A percentile compares a stretch with the other conserved stretches of the same genome.
These are phyloP conservation scores for Zygosaccharomyces siamensis DNA, from an alignment of 805 yeast species.

Conservation along the genomic window DNA sequence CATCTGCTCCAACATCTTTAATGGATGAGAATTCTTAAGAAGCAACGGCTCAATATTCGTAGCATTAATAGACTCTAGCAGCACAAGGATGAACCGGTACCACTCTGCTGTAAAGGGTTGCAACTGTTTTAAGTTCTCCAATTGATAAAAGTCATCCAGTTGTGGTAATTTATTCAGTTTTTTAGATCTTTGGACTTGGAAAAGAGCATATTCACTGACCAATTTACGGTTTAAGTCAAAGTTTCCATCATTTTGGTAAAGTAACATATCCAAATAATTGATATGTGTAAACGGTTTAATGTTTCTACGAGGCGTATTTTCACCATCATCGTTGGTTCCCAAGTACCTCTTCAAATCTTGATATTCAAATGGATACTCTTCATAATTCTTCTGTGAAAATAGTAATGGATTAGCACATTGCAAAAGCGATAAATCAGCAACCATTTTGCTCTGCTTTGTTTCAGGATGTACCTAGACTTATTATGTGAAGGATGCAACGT, in stretches of 20 bases:
- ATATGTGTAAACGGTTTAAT: slow-evolving; percentile 19
- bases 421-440: slow-evolving; percentile 12
- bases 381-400: slow-evolving; percentile 22
- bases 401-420: slow-evolving; percentile 28
- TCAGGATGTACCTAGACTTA: not conserved
- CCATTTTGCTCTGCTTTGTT: not conserved
- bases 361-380: slow-evolving; percentile 29
- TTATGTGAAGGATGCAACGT: not conserved
- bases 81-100: slow-evolving; percentile 18
- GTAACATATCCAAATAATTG: slow-evolving; percentile 26
- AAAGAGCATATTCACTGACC: slow-evolving; percentile 29
- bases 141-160: not conserved
- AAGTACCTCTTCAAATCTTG: slow-evolving; percentile 27
- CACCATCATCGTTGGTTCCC: slow-evolving; percentile 12
- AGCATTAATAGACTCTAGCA: slow-evolving; percentile 21
- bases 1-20: slow-evolving; percentile 3
- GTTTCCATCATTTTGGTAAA: slow-evolving; percentile 18
- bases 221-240: slow-evolving; percentile 30
- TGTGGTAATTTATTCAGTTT: slow-evolving; percentile 7
- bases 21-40: not conserved
- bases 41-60: slow-evolving; percentile 15
- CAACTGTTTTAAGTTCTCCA: slow-evolving; percentile 14
- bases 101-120: slow-evolving; percentile 17
- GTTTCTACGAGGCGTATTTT: slow-evolving; percentile 8
- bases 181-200: slow-evolving; percentile 18